Evolutionary conservation across 768 basidiomycete genomes (phyloP).

Genomic region (Russula griseocarnosa): DNA sequence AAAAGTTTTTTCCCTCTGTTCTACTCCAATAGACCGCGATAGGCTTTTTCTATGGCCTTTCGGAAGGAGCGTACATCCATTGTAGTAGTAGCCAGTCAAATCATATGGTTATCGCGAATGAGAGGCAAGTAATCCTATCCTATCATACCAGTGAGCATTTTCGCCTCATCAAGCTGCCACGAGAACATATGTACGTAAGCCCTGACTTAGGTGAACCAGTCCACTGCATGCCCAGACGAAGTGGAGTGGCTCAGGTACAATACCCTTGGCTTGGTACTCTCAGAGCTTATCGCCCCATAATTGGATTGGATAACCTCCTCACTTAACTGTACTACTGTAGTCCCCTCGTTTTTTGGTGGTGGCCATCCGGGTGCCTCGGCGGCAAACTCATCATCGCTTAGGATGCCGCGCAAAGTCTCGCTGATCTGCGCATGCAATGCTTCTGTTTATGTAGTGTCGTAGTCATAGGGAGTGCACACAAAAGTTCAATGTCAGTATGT

Average conservation of each 20-base stretch:
- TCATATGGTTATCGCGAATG: not conserved
- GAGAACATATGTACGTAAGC: not conserved
- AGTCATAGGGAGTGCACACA: not conserved
- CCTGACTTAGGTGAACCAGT: not conserved
- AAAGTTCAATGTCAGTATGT: no score
- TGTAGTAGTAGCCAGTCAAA: not conserved
- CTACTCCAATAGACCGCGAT: not conserved
- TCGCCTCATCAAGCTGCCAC: not conserved
- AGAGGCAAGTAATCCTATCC: no score
- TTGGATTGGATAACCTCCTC: no score
- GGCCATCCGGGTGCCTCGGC: constrained; percentile 29
- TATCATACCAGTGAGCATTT: no score
- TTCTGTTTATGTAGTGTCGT: constrained; percentile 38
- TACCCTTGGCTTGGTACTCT: not conserved
- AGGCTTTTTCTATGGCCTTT: not conserved
- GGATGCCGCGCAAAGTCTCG: constrained; percentile 53
- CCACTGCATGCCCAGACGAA: not conserved
- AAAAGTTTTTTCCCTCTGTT: not conserved
- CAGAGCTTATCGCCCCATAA: not conserved
- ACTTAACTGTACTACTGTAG: no score
- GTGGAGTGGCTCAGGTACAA: not conserved
- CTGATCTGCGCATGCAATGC: constrained; percentile 57
- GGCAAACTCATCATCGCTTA: constrained; percentile 48
- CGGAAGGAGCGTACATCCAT: not conserved
- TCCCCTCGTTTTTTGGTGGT: not conserved